A percentile compares a stretch with the other conserved stretches of the same genome.
phyloP scores from a whole-genome alignment of 2,329 filamentous ascomycete genomes.

The Xylariaceae sp. region DNA sequence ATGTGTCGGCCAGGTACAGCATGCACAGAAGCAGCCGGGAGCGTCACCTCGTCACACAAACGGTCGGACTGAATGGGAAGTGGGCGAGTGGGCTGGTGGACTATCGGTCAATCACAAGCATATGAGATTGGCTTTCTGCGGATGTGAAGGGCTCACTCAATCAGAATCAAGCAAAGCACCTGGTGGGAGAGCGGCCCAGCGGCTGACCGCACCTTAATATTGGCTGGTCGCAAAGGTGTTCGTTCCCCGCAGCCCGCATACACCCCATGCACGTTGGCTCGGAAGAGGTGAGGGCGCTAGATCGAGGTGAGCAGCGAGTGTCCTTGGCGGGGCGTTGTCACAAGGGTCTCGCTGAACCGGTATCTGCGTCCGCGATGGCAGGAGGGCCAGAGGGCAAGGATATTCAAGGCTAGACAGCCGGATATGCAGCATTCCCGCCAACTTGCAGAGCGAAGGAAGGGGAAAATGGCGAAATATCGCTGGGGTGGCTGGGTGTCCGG shows the following conservation, averaged over 20 bases:
- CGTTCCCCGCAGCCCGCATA: slow-evolving; percentile 39
- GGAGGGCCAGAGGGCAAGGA: slow-evolving; percentile 5
- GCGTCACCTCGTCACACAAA: slow-evolving; percentile 25
- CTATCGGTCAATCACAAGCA: slow-evolving; percentile 22
- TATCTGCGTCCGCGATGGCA: background rate
- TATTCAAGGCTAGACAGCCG: slow-evolving; percentile 11
- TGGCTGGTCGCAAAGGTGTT: slow-evolving; percentile 45
- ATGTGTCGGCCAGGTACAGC: slow-evolving; percentile 26
- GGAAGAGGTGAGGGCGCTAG: slow-evolving; percentile 27
- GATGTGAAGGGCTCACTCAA: slow-evolving; percentile 25
- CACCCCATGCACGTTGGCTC: slow-evolving; percentile 31
- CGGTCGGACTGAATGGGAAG: slow-evolving; percentile 17
- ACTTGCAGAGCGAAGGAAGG: background rate
- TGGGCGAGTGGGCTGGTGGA: slow-evolving; percentile 5
- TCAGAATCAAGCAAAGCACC: slow-evolving; percentile 25
- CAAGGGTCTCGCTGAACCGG: slow-evolving; percentile 14
- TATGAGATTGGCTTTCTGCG: slow-evolving; percentile 26
- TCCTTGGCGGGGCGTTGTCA: slow-evolving; percentile 22
- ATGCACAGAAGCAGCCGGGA: slow-evolving; percentile 17
- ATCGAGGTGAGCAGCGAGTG: slow-evolving; percentile 20
- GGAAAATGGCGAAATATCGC: slow-evolving; percentile 1
- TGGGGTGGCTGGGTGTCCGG: slow-evolving; percentile 2
- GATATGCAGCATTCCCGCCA: slow-evolving; percentile 18
- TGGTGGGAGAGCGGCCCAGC: slow-evolving; percentile 27
- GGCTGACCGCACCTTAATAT: slow-evolving; percentile 50